Evolutionary conservation across 345 rosid genomes (phyloP), one percentile per base, ranked within the genome.

Genomic region (Eucalyptus sideroxylon): DNA sequence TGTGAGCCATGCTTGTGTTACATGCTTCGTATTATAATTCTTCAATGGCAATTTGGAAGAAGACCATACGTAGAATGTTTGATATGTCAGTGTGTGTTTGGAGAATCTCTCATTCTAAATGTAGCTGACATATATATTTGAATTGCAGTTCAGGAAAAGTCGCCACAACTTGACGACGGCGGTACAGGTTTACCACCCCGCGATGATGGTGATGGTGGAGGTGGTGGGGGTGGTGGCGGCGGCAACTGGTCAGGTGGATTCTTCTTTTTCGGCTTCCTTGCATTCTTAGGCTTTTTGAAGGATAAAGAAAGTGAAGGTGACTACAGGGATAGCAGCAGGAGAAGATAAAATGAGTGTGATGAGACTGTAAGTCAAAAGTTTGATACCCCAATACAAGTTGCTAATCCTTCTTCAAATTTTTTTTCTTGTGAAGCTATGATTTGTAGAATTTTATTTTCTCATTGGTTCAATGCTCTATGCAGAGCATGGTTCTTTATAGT

Each of bases 161-260:
- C 98, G 6, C 99, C 98, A 12, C 90, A 94, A 87, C 92, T 97
- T 5, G 99, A 97, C 53, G 98, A 95, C 82, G 97, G 97, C 19
- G 98, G 98, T 65, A 93, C 96, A 86, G 99, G 96, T 16, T 92
- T 96, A 24, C 98, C 98, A 6, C 99, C 99, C 40, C 93, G 95
- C 6, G 96, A 94, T 88, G 96, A 95, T 49, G 98, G 92, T 40
- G 98, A 93, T 27, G 98, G 97, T 13, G 99, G 99, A 1, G 99
- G 99, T 1, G 99, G 98, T 2, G 98, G 99, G 3, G 99, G 99
- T 55, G 99, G 99, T 0, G 99, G 98, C 6, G 99, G 99, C 24
- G 99, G 98, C 53, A 95, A 95, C 93, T 96, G 93, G 94, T 98
- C 99, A 0, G 99, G 99, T 6, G 99, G 99, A 27, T 98, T 97